These are phyloP conservation scores for Lodderomyces margitis DNA, from an alignment of 1,139 yeast species.

Conservation along the genomic window DNA sequence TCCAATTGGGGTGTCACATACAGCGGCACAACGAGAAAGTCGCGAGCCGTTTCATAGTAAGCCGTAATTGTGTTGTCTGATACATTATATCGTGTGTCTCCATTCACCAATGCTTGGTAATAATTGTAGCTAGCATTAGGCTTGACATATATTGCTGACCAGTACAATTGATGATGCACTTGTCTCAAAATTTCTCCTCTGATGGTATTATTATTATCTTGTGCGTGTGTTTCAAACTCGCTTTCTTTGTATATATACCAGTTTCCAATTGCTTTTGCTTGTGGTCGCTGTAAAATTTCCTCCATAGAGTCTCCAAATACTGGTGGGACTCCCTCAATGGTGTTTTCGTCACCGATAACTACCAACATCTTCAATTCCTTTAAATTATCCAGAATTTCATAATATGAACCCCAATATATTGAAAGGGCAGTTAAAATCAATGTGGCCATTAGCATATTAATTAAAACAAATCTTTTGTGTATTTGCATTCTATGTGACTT, in stretches of 20 bases:
- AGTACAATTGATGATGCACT: slow-evolving; percentile 45
- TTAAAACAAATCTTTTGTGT: too few species aligned
- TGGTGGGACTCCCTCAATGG: not conserved
- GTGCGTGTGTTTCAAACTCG: slow-evolving; percentile 32
- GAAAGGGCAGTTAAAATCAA: too few species aligned
- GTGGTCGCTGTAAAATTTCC: slow-evolving; percentile 18
- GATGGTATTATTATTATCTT: slow-evolving; percentile 26
- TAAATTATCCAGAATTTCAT: too few species aligned
- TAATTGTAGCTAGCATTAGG: slow-evolving; percentile 38
- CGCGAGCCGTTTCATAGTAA: slow-evolving; percentile 44
- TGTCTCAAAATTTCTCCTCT: slow-evolving; percentile 31
- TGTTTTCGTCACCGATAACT: not conserved
- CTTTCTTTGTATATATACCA: slow-evolving; percentile 40
- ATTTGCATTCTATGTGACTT: too few species aligned
- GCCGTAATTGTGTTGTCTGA: slow-evolving; percentile 24
- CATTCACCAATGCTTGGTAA: slow-evolving; percentile 26
- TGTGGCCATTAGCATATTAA: too few species aligned
- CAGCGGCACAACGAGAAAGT: slow-evolving; percentile 21
- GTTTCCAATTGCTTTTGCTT: slow-evolving; percentile 29
- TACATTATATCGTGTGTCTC: slow-evolving; percentile 26
- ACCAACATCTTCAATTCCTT: not conserved
- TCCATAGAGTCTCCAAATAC: slow-evolving; percentile 12
- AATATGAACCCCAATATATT: too few species aligned
- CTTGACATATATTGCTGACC: slow-evolving; percentile 43
- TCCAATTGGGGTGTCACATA: slow-evolving; percentile 14